phyloP scores from a whole-genome alignment of 768 basidiomycete genomes.

The Serpula lacrymans region DNA sequence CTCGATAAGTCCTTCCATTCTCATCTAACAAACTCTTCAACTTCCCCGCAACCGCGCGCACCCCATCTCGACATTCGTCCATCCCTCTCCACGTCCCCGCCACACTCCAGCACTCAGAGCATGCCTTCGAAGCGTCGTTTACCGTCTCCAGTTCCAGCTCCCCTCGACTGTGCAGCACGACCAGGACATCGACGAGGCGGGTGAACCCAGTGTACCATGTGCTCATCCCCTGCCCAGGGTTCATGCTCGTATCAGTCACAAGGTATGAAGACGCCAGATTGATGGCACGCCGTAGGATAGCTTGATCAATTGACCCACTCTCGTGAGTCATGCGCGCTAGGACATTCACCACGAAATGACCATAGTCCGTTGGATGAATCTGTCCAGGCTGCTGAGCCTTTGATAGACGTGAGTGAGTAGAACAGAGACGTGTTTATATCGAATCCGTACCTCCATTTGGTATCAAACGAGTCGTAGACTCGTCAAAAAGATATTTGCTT shows the following conservation, averaged over 20 bases:
- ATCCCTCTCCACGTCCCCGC: constrained; percentile 67
- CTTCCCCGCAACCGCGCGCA: constrained; percentile 57
- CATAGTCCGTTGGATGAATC: constrained; percentile 55
- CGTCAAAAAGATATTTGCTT: too few species aligned
- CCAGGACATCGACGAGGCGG: constrained; percentile 66
- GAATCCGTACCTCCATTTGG: too few species aligned
- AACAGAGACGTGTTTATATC: too few species aligned
- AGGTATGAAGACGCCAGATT: constrained; percentile 76
- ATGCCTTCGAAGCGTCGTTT: constrained; percentile 54
- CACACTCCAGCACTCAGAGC: constrained; percentile 80
- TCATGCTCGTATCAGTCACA: constrained; percentile 67
- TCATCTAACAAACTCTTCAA: constrained; percentile 48
- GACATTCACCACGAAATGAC: constrained; percentile 52
- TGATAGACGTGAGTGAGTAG: too few species aligned
- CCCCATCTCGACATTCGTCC: constrained; percentile 58
- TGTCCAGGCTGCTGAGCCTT: constrained; percentile 18
- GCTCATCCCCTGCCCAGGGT: constrained; percentile 49
- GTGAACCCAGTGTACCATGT: constrained; percentile 70
- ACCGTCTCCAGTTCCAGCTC: constrained; percentile 79
- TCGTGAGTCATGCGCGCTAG: constrained; percentile 50
- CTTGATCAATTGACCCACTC: constrained; percentile 54
- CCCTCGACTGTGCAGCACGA: constrained; percentile 61
- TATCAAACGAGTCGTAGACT: too few species aligned
- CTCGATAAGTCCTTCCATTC: constrained; percentile 27
- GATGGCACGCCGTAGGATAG: constrained; percentile 57